A percentile compares a stretch with the other conserved stretches of the same genome.
Conservation (phyloP, 148 eudicot species). For the Oxyria digyna region DNA sequence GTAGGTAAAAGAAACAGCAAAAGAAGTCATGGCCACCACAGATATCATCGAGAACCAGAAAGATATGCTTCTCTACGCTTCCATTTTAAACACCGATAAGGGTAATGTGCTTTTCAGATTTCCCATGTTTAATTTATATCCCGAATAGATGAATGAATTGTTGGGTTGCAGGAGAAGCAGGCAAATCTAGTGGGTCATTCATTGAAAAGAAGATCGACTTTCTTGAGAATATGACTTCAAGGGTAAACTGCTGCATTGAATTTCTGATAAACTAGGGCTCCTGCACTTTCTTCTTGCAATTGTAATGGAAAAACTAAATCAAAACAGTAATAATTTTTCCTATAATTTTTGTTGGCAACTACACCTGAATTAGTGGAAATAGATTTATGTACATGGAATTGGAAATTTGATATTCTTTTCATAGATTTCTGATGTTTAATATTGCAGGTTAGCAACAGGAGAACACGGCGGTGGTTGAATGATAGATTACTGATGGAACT, state of each 20-base stretch:
- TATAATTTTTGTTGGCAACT: background rate
- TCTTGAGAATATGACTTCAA: slow-evolving; percentile 64
- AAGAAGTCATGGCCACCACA: slow-evolving; percentile 39
- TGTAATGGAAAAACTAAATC: background rate
- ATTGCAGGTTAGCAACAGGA: slow-evolving; percentile 74
- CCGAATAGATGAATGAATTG: no score
- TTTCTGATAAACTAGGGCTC: background rate
- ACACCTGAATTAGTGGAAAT: background rate
- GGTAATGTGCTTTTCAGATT: slow-evolving; percentile 16
- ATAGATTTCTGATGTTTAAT: background rate
- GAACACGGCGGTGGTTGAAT: slow-evolving; percentile 81
- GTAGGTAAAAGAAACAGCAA: background rate
- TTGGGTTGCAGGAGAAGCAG: slow-evolving; percentile 37
- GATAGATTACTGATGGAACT: slow-evolving; percentile 89
- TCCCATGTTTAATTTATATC: background rate
- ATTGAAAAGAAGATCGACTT: slow-evolving; percentile 84
- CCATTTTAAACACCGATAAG: slow-evolving; percentile 43
- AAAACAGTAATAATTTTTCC: background rate
- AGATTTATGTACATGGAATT: background rate
- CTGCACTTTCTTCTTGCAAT: background rate
- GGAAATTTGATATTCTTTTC: background rate
- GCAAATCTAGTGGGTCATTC: slow-evolving; percentile 43
- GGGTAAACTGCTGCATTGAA: slow-evolving; percentile 17
- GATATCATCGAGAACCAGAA: slow-evolving; percentile 35
- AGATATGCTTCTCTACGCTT: slow-evolving; percentile 38